phyloP scores from a whole-genome alignment of 441 rosid genomes.

The Sinapis alba region DNA sequence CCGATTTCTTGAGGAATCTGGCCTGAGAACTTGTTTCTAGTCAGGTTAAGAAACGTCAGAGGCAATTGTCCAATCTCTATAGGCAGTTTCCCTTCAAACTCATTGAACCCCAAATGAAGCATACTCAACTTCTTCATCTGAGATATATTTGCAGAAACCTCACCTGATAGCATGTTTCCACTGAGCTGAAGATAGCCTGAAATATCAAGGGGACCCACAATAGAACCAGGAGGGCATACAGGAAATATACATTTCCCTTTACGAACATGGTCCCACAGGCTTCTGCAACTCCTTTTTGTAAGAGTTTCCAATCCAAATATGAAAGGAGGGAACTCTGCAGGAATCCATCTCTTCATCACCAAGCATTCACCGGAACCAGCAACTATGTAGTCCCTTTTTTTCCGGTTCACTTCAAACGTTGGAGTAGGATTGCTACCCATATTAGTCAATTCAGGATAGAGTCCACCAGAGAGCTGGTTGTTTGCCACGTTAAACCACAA shows the following conservation, averaged over 20 bases:
- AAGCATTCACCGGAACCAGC: not conserved
- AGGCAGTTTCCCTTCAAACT: not conserved
- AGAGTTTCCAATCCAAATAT: not conserved
- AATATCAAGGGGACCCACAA: not conserved
- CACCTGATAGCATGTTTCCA: not conserved
- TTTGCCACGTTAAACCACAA: not conserved
- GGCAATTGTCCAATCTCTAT: not conserved
- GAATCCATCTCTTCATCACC: not conserved
- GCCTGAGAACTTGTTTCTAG: not conserved
- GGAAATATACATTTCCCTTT: not conserved
- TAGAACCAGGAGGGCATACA: not conserved
- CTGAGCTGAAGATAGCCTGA: not conserved
- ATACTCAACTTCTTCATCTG: not conserved
- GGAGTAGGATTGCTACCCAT: not conserved
- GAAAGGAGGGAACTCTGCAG: slow-evolving; percentile 5
- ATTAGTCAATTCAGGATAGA: not conserved
- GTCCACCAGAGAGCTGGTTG: not conserved
- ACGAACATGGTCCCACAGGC: not conserved
- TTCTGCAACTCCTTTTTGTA: not conserved
- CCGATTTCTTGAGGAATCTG: not conserved
- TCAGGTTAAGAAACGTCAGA: not conserved
- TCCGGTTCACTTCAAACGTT: not conserved
- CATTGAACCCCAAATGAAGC: slow-evolving; percentile 2
- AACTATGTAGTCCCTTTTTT: not conserved
- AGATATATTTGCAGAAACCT: not conserved